Evolutionary conservation across 1,284 basidiomycete species (phyloP), one percentile per base, ranked within the genome.

Genomic region (Cutaneotrichosporon sp.): DNA sequence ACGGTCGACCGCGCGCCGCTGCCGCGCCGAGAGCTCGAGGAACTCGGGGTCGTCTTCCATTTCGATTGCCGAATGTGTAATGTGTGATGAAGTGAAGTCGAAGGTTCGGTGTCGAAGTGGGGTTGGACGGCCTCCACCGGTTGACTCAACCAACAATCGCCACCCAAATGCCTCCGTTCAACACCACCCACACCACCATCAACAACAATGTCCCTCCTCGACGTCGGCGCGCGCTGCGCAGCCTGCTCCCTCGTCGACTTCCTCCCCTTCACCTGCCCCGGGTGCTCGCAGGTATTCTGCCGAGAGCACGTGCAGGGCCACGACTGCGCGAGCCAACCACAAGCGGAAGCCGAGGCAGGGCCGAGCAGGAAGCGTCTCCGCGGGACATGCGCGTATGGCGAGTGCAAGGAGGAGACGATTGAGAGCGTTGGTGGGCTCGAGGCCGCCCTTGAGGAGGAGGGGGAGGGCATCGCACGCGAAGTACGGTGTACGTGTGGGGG

Each of bases 1-100:
- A 24, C 62, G 59, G 58, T 80, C 78, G n/a, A 80, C 69, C 2
- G 64, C 53, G 11, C 67, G 61, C 22, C 69, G 59, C 57, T 76
- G 72, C 10, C 65, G 57, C 0, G 42, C 56, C 0, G 72, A 67
- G 0, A 80, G 67, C 16, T 74, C 75, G 13, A 73, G 68, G 49
- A 73, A 80, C 13, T 80, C 79, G n/a, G 76, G 70, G 59, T 80
- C 79, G 42, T 73, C 70, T 8, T 55, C 51, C 55, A 50, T 57
- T 16, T n/a, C n/a, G n/a, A n/a, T 34, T 33, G 29, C 8, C n/a
- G n/a, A n/a, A n/a, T n/a, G n/a, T n/a, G n/a, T n/a, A n/a, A n/a
- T n/a, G n/a, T n/a, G n/a, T n/a, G n/a, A n/a, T n/a, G n/a, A n/a
- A n/a, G n/a, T n/a, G n/a, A n/a, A n/a, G n/a, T n/a, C n/a, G n/a